Base-by-base conservation (phyloP, 2,329 filamentous ascomycete species). In the Sporothrix pallida region DNA sequence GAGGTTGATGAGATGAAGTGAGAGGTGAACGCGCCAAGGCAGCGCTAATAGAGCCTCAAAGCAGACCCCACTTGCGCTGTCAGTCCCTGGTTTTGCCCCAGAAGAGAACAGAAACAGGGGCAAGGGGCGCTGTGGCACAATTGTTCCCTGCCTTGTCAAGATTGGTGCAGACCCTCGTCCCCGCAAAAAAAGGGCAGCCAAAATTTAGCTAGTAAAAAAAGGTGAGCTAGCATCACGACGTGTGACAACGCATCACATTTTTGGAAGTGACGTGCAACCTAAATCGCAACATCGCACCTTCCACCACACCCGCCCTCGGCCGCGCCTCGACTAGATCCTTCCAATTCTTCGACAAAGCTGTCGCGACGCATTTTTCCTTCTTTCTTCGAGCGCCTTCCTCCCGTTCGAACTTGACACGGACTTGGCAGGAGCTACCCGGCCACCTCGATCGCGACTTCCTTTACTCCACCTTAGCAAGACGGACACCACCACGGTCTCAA, bases 141-240 rank as follows among this genome's bases (percentile, higher is more conserved):
- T 2, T 8, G 23, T 44, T 67, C 20, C 13, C 62, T 67, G 20
- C 12, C n/a, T 46, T 26, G 62, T 26, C 20, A 37, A 37, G 31
- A 37, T 37, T 37, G 31, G 31, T 37, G 31, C 31, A 37, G 31
- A 6, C 62, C n/a, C 46, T 8, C 2, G 37, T 65, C 60, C 60
- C 60, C 60, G 37, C 60, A 46, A 65, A 65, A 63, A 13, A 42
- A 3, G 26, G 42, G 7, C 9, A 8, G 1, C 7, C 15, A 46
- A 46, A 63, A 65, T 23, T 12, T 46, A 65, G 37, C 60, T 67
- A 23, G n/a, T 2, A 20, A 48, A 23, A 67, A 65, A 67, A 9
- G 42, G n/a, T 12, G 62, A 67, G 60, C 54, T 23, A 67, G 62
- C 62, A 67, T 67, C 62, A 44, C 62, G 62, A 65, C 31, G 31